Conservation (phyloP, 768 basidiomycete species). For the Astraeus odoratus region DNA sequence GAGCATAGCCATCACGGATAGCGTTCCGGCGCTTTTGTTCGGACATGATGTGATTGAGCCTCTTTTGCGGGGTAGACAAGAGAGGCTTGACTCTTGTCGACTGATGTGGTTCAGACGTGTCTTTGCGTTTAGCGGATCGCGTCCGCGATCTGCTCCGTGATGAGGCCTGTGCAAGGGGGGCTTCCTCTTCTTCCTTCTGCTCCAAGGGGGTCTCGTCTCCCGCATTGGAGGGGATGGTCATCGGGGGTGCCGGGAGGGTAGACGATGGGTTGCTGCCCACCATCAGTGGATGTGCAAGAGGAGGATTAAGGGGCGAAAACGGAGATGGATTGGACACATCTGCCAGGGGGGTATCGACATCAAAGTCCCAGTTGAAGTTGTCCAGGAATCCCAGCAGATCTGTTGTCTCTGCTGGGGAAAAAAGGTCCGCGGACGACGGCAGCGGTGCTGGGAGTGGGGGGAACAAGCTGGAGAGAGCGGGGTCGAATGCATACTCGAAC, state of each 20-base stretch:
- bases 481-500: slow-evolving; percentile 69
- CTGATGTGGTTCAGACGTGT: slow-evolving; percentile 18
- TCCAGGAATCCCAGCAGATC: slow-evolving; percentile 80
- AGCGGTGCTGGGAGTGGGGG: slow-evolving; percentile 51
- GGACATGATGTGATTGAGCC: slow-evolving; percentile 90
- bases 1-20: slow-evolving; percentile 85
- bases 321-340: slow-evolving; percentile 6
- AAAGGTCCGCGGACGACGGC: slow-evolving; percentile 69
- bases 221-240: slow-evolving; percentile 4
- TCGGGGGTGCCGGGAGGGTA: not conserved
- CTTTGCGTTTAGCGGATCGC: slow-evolving; percentile 18
- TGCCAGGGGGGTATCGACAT: slow-evolving; percentile 28
- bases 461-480: slow-evolving; percentile 50
- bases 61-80: slow-evolving; percentile 78
- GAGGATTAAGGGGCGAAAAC: slow-evolving; percentile 1
- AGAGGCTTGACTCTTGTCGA: slow-evolving; percentile 49
- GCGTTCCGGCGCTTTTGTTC: slow-evolving; percentile 92
- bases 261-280: not conserved
- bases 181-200: slow-evolving; percentile 7
- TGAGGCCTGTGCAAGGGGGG: slow-evolving; percentile 2
- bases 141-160: slow-evolving; percentile 9
- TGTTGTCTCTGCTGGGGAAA: slow-evolving; percentile 70
- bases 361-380: slow-evolving; percentile 66
- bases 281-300: slow-evolving; percentile 1
- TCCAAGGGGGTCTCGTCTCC: slow-evolving; percentile 1